These are phyloP conservation scores for Globisporangium spiculum DNA, from an alignment of 352 stramenopile genomes.

Conservation along the genomic window DNA sequence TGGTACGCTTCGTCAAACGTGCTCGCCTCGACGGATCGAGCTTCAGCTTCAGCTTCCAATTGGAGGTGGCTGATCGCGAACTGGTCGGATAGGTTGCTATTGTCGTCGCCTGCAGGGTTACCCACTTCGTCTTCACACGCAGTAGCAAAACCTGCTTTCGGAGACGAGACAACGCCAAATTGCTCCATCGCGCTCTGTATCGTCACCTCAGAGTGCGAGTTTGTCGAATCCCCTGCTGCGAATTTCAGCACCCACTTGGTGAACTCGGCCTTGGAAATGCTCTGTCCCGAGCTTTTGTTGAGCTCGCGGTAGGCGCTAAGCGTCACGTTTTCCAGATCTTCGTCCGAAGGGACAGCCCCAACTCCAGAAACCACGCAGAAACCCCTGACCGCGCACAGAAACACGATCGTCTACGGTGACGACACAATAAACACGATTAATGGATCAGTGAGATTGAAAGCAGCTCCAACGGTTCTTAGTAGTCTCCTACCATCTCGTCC, in stretches of 20 bases:
- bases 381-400: constrained; percentile 54
- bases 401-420: constrained; percentile 49
- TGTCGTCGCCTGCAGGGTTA: background rate
- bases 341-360: constrained; percentile 44
- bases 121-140: background rate
- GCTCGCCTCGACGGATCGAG: background rate
- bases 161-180: background rate
- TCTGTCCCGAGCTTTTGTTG: constrained; percentile 49
- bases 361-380: constrained; percentile 48
- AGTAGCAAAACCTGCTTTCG: background rate
- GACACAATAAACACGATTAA: background rate
- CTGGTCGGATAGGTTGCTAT: background rate
- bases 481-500: constrained; percentile 58
- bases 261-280: constrained; percentile 63
- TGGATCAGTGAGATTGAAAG: background rate
- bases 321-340: constrained; percentile 55
- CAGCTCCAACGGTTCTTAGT: background rate
- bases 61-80: no score
- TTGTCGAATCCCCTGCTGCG: constrained; percentile 10
- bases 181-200: constrained; percentile 13
- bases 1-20: background rate
- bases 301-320: constrained; percentile 57
- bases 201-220: background rate
- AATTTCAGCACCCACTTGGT: constrained; percentile 50
- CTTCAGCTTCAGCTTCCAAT: background rate